Evolutionary conservation across 495 filamentous ascomycete genomes (phyloP).

Genomic region (Tricharina praecox): DNA sequence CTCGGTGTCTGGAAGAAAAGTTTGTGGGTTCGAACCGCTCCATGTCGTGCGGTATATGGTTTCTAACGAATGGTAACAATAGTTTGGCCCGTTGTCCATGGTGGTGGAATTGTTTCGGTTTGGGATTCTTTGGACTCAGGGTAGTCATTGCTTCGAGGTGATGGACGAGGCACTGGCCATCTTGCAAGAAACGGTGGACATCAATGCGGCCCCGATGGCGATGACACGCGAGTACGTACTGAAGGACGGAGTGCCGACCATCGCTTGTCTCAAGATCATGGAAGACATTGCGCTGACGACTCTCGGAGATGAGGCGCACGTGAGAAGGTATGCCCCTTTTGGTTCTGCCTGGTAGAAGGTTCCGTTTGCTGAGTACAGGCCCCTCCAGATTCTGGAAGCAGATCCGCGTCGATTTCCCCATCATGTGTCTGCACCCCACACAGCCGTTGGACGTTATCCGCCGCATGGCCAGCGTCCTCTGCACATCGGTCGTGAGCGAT

Average conservation of each 20-base stretch:
- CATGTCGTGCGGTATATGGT: background rate
- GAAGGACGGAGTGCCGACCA: constrained; percentile 27
- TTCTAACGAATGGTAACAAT: constrained; percentile 4
- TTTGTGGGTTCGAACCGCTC: constrained; percentile 29
- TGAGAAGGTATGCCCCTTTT: constrained; percentile 17
- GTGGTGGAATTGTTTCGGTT: constrained; percentile 40
- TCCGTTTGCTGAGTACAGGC: too few relatives aligned
- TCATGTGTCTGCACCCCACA: constrained; percentile 43
- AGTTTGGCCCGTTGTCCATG: constrained; percentile 41
- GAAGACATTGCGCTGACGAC: constrained; percentile 37
- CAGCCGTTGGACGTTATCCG: constrained; percentile 41
- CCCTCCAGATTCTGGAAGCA: constrained; percentile 46
- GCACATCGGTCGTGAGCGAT: constrained; percentile 38
- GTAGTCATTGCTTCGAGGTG: constrained; percentile 32
- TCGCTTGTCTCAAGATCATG: constrained; percentile 39
- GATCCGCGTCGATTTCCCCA: constrained; percentile 44
- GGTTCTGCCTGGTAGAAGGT: too few relatives aligned
- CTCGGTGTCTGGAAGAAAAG: constrained; percentile 41
- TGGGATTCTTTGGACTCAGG: constrained; percentile 36
- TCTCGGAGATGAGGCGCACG: constrained; percentile 10
- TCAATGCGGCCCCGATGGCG: constrained; percentile 40
- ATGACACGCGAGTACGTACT: constrained; percentile 32
- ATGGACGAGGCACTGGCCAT: constrained; percentile 38
- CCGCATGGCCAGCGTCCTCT: constrained; percentile 40
- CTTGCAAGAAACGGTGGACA: constrained; percentile 39